phyloP scores from a whole-genome alignment of 208 protist species.

The Endotrypanum monterogeii region DNA sequence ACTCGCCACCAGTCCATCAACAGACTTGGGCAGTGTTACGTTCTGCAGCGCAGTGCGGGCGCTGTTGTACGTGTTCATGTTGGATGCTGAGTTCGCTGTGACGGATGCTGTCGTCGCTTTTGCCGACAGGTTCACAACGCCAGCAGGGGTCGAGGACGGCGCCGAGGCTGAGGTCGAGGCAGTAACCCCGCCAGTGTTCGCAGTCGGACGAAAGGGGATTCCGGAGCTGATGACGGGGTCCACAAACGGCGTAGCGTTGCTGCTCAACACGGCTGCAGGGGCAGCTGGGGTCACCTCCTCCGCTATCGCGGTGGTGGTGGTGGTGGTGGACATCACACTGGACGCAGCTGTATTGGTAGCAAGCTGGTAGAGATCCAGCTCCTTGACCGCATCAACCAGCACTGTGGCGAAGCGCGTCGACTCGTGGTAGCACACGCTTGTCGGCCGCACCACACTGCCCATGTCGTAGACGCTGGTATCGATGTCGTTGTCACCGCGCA shows the following conservation, averaged over 20 bases:
- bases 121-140: background rate
- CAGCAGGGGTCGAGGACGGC: background rate
- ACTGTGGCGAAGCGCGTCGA: conserved; percentile 41
- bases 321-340: conserved; percentile 10
- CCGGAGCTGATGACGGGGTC: conserved; percentile 42
- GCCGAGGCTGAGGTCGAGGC: conserved; percentile 1
- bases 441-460: conserved; percentile 24
- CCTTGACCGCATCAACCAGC: conserved; percentile 37
- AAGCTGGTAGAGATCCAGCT: conserved; percentile 54
- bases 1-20: conserved; percentile 70
- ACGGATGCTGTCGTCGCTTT: conserved; percentile 18
- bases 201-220: conserved; percentile 21
- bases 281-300: conserved; percentile 7
- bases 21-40: conserved; percentile 61
- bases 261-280: background rate
- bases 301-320: background rate
- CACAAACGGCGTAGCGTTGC: conserved; percentile 14
- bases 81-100: conserved; percentile 22
- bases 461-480: conserved; percentile 45
- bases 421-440: conserved; percentile 75
- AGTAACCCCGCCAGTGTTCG: conserved; percentile 9
- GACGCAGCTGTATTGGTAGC: conserved; percentile 10
- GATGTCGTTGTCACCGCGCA: conserved; percentile 21
- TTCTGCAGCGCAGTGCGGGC: conserved; percentile 68
- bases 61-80: conserved; percentile 24